These are phyloP conservation scores for Candida tammaniensis DNA, from an alignment of 805 yeast species.

Conservation along the genomic window DNA sequence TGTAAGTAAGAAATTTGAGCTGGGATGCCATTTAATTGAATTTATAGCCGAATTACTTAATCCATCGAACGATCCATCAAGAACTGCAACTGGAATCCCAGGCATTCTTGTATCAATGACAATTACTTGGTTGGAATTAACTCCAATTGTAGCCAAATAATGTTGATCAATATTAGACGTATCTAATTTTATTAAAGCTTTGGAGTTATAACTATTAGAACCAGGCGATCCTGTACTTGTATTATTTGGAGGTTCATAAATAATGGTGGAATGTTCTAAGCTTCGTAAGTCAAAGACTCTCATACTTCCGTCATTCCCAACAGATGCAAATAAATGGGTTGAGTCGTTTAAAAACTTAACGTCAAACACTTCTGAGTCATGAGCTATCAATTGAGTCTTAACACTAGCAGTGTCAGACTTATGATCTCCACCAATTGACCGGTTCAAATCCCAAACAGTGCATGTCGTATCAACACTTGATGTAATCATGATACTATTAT, in stretches of 20 bases:
- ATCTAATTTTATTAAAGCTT: constrained; percentile 71
- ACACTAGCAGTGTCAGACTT: constrained; percentile 50
- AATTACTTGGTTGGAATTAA: constrained; percentile 60
- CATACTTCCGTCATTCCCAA: constrained; percentile 93
- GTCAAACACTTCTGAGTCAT: constrained; percentile 92
- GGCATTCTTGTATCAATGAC: constrained; percentile 86
- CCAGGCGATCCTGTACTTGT: constrained; percentile 7
- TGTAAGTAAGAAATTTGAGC: constrained; percentile 54
- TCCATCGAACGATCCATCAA: constrained; percentile 54
- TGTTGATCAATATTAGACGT: constrained; percentile 80
- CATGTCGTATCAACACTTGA: constrained; percentile 95
- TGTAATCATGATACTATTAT: constrained; percentile 71
- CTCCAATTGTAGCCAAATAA: constrained; percentile 78
- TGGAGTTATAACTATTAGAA: constrained; percentile 22
- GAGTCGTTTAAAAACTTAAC: constrained; percentile 78
- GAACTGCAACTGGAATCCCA: constrained; percentile 69
- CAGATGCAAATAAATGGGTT: constrained; percentile 80
- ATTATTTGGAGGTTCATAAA: constrained; percentile 69
- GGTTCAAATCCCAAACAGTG: constrained; percentile 84
- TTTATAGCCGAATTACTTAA: constrained; percentile 64
- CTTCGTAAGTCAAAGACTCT: constrained; percentile 87
- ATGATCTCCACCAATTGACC: constrained; percentile 17
- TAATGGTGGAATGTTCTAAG: constrained; percentile 89
- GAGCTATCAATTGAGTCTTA: constrained; percentile 92
- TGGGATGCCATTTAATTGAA: constrained; percentile 82